Percentiles rank a stretch among this genome's conserved stretches.
These are phyloP conservation scores for Geosmithia putterillii DNA, from an alignment of 2,329 filamentous ascomycete genomes.

Conservation along the genomic window DNA sequence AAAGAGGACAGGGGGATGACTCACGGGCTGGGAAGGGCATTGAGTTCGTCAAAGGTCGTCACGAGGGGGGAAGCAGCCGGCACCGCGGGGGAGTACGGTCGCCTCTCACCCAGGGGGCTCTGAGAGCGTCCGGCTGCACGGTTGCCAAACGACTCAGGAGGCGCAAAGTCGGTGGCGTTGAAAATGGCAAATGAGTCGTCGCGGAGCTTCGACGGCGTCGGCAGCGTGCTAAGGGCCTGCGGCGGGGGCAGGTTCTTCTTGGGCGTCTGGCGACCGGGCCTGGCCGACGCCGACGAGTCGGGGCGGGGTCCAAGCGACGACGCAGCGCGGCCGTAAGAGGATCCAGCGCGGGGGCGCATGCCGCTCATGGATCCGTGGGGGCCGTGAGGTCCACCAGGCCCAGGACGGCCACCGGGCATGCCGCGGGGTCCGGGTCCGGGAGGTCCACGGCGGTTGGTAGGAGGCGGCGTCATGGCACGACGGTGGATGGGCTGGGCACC, in stretches of 20 bases:
- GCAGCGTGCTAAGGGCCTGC: slow-evolving; percentile 58
- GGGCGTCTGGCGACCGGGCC: slow-evolving; percentile 26
- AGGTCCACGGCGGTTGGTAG: slow-evolving; percentile 35
- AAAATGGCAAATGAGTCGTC: slow-evolving; percentile 67
- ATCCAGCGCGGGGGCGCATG: slow-evolving; percentile 43
- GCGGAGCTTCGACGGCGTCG: slow-evolving; percentile 72
- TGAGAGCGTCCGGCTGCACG: slow-evolving; percentile 57
- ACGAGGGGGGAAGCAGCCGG: slow-evolving; percentile 67
- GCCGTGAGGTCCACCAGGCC: slow-evolving; percentile 20
- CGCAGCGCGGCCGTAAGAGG: slow-evolving; percentile 13
- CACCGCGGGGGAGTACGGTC: slow-evolving; percentile 64
- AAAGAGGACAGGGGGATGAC: slow-evolving; percentile 23
- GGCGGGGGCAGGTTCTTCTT: slow-evolving; percentile 56
- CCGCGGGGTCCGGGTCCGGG: slow-evolving; percentile 15
- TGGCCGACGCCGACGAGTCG: slow-evolving; percentile 50
- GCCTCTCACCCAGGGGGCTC: slow-evolving; percentile 49
- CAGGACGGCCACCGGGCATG: slow-evolving; percentile 8
- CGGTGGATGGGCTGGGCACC: slow-evolving; percentile 78
- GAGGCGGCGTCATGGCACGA: slow-evolving; percentile 92
- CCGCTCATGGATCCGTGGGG: slow-evolving; percentile 36
- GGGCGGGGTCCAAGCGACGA: slow-evolving; percentile 39
- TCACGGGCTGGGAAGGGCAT: slow-evolving; percentile 82
- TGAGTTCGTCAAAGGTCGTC: slow-evolving; percentile 77
- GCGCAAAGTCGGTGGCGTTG: slow-evolving; percentile 72
- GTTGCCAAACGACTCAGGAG: slow-evolving; percentile 55